Evolutionary conservation across 345 rosid species (phyloP), one percentile per base, ranked within the genome.

Genomic region (Carallia brachiata): DNA sequence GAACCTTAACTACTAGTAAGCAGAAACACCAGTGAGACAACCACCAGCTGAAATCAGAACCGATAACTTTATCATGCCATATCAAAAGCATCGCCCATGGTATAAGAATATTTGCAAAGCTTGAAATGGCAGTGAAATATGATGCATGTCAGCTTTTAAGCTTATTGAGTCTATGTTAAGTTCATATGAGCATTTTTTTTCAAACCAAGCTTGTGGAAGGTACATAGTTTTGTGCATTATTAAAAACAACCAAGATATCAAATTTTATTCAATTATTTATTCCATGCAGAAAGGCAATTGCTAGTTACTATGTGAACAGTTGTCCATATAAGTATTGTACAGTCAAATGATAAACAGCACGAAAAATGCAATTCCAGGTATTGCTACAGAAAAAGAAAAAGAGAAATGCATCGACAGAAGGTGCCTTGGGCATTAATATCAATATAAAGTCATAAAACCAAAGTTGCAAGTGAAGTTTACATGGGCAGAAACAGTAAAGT

Each of bases 11-110:
- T 9, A 0, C 44, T 7, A 39, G 12, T 7, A 32, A 32, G 34
- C 34, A 50, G 47, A 39, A n/a, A 10, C 28, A 4, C 5, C 17
- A 40, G 15, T 30, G 31, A 17, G n/a, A 19, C 28, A 47, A 30
- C 9, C 44, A 69, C 65, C 47, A 8, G 50, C 56, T 60, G 60
- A 61, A 59, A 48, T 34, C 19, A n/a, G 17, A 70, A 61, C 52
- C 30, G 50, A 34, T 36, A 61, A 34, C 48, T 69, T 34, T 61
- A 15, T 44, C 17, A 12, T 13, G 32, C 13, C 57, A 68, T 61
- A 1, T 69, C 48, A 59, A 68, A 6, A 19, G 32, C 6, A 55
- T 5, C 12, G 3, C 30, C 19, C 31, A 5, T 32, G 61, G 23
- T 67, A 23, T 10, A 36, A 19, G 16, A 53, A 23, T 34, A 66